Conservation (phyloP, 805 yeast species). For the Pichia californica region DNA sequence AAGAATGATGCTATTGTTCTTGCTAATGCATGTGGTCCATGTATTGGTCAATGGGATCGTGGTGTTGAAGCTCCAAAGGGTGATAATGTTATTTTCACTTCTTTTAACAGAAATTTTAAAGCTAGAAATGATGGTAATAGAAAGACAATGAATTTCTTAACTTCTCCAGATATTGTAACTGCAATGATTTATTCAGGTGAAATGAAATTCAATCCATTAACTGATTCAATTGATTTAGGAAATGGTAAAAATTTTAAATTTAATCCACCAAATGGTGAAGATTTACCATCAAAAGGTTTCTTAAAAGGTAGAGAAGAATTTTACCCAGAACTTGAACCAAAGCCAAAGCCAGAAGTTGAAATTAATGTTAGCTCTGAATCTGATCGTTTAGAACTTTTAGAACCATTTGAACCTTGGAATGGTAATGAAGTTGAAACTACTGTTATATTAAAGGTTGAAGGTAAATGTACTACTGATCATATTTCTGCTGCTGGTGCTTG, state of each 20-base stretch:
- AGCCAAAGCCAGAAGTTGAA: conserved; percentile 44
- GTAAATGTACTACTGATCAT: conserved; percentile 98
- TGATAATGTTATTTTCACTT: conserved; percentile 93
- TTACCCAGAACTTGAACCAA: conserved; percentile 51
- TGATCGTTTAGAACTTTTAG: conserved; percentile 84
- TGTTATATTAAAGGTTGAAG: conserved; percentile 85
- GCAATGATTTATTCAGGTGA: conserved; percentile 96
- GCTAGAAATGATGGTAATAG: conserved; percentile 98
- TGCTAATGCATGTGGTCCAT: conserved; percentile 99
- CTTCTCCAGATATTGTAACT: conserved; percentile 94
- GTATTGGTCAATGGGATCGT: conserved; percentile 99
- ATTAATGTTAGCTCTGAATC: conserved; percentile 70
- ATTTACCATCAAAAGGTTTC: conserved; percentile 86
- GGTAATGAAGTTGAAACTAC: conserved; percentile 75
- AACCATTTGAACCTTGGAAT: conserved; percentile 82
- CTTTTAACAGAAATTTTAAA: conserved; percentile 97
- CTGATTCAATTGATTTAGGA: conserved; percentile 79
- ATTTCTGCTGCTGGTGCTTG: conserved; percentile 98
- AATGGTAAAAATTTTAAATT: conserved; percentile 89
- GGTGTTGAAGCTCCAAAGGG: conserved; percentile 80
- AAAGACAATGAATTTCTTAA: conserved; percentile 92
- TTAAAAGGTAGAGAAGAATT: conserved; percentile 69
- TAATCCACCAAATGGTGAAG: conserved; percentile 82
- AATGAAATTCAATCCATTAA: conserved; percentile 92
- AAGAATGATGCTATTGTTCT: conserved; percentile 90